phyloP scores from a whole-genome alignment of 345 rosid species.

The Ceriops tagal region DNA sequence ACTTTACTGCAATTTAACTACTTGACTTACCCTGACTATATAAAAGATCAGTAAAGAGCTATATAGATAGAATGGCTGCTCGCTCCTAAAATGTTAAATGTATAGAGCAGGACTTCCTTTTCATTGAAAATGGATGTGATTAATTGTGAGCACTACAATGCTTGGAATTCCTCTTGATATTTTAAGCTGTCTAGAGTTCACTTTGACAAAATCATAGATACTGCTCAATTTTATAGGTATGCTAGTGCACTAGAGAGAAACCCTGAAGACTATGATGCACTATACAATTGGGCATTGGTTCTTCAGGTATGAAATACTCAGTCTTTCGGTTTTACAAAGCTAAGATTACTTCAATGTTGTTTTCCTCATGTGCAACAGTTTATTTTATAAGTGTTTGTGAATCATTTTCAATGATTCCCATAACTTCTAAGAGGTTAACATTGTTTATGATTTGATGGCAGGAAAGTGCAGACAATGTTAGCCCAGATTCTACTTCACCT shows the following conservation, averaged over 20 bases:
- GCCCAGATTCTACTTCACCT: slow-evolving; percentile 84
- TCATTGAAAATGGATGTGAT: not conserved
- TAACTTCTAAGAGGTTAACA: too few species aligned
- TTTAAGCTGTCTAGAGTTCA: slow-evolving; percentile 2
- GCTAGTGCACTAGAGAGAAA: slow-evolving; percentile 84
- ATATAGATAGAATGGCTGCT: too few species aligned
- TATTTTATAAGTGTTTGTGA: too few species aligned
- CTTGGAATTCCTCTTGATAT: slow-evolving; percentile 9
- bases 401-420: too few species aligned
- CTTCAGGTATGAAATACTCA: slow-evolving; percentile 66
- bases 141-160: slow-evolving; percentile 6
- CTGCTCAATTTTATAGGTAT: slow-evolving; percentile 52
- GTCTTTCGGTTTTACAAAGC: not conserved
- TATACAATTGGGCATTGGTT: slow-evolving; percentile 98
- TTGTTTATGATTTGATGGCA: slow-evolving; percentile 36
- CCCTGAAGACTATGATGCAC: slow-evolving; percentile 93
- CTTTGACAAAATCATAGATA: slow-evolving; percentile 6
- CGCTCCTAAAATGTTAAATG: too few species aligned
- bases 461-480: slow-evolving; percentile 97
- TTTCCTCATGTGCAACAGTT: not conserved
- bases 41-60: too few species aligned
- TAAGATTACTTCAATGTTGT: not conserved
- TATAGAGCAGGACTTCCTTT: too few species aligned
- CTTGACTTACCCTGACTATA: too few species aligned
- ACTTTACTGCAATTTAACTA: too few species aligned